phyloP scores from a whole-genome alignment of 2,329 filamentous ascomycete species.

The Trichophyton equinum region DNA sequence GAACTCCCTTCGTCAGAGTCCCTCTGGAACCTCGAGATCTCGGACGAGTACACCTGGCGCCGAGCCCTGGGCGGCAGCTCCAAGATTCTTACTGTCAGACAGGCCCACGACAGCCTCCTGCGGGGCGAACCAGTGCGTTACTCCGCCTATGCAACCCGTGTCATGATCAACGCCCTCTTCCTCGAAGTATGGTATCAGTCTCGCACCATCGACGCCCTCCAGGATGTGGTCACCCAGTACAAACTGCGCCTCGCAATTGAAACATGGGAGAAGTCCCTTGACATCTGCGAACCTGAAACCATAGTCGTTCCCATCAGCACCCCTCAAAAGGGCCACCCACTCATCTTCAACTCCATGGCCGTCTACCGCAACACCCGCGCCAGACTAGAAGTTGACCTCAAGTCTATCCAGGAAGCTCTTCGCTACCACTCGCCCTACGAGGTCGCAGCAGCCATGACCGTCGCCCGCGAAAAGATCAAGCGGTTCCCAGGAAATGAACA shows the following conservation, averaged over 20 bases:
- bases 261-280: slow-evolving; percentile 97
- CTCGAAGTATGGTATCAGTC: slow-evolving; percentile 99
- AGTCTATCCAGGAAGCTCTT: slow-evolving; percentile 88
- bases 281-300: slow-evolving; percentile 81
- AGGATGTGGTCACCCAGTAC: slow-evolving; percentile 96
- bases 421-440: slow-evolving; percentile 96
- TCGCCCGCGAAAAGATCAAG: slow-evolving; percentile 85
- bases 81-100: slow-evolving; percentile 72
- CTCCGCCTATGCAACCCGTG: slow-evolving; percentile 90
- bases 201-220: slow-evolving; percentile 90
- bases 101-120: slow-evolving; percentile 90
- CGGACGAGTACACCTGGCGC: slow-evolving; percentile 71
- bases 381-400: slow-evolving; percentile 86
- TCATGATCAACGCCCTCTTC: slow-evolving; percentile 98
- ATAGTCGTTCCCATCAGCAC: slow-evolving; percentile 82
- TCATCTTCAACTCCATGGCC: slow-evolving; percentile 97
- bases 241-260: slow-evolving; percentile 90
- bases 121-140: slow-evolving; percentile 83
- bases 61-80: slow-evolving; percentile 46
- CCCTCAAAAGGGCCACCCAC: slow-evolving; percentile 86
- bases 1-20: slow-evolving; percentile 88
- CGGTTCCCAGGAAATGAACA: slow-evolving; percentile 96
- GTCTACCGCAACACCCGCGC: slow-evolving; percentile 90
- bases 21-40: slow-evolving; percentile 74
- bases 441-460: slow-evolving; percentile 91